phyloP scores from a whole-genome alignment of 1,139 yeast genomes.

The Hanseniaspora gamundiae region DNA sequence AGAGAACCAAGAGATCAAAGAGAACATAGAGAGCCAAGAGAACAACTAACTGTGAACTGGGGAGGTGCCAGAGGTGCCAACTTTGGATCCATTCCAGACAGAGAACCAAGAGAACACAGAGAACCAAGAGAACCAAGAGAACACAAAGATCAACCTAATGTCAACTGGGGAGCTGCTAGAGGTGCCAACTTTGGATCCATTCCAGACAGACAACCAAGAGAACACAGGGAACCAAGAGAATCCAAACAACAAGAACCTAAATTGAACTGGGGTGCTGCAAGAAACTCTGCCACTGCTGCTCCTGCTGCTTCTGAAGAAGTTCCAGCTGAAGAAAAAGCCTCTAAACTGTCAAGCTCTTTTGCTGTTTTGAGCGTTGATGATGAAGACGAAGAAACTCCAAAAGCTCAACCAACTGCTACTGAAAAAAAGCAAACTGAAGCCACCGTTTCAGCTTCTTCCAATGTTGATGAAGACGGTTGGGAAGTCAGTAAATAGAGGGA shows the following conservation, averaged over 20 bases:
- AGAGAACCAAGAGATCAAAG: constrained; percentile 29
- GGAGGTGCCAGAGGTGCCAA: constrained; percentile 32
- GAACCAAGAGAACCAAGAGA: constrained; percentile 32
- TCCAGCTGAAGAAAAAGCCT: constrained; percentile 30
- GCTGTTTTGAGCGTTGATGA: constrained; percentile 58
- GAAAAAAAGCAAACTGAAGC: constrained; percentile 14
- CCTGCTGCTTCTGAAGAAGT: constrained; percentile 24
- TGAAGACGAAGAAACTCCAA: constrained; percentile 40
- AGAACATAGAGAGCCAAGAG: constrained; percentile 30
- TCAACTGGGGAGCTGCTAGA: constrained; percentile 46
- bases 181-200: constrained; percentile 29
- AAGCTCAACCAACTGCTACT: background rate
- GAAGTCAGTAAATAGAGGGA: constrained; percentile 45
- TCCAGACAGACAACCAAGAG: constrained; percentile 30
- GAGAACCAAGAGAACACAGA: constrained; percentile 14
- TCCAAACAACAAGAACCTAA: constrained; percentile 36
- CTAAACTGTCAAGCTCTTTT: constrained; percentile 48
- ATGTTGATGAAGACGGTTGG: constrained; percentile 48
- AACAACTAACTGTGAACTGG: constrained; percentile 41
- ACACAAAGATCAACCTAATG: constrained; percentile 33
- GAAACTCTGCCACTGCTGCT: constrained; percentile 19
- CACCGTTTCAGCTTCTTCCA: constrained; percentile 19
- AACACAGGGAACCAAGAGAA: constrained; percentile 27
- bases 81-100: constrained; percentile 2
- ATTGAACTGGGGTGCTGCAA: constrained; percentile 41